Conservation (phyloP, 306 rosid genomes). For the Vachellia pachyceras region DNA sequence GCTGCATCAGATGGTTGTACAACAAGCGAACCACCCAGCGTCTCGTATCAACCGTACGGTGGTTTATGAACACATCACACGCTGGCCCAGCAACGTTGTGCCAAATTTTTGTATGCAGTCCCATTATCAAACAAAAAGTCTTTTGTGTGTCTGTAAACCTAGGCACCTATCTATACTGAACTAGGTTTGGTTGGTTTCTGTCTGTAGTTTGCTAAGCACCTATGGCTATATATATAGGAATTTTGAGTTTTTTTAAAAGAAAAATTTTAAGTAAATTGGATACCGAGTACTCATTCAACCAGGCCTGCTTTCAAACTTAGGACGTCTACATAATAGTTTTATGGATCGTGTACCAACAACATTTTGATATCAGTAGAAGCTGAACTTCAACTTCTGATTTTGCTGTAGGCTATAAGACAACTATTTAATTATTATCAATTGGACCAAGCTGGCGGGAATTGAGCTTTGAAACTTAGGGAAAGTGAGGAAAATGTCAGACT, state of each 20-base stretch:
- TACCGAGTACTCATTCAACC: no score
- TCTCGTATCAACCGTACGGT: conserved; percentile 62
- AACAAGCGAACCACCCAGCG: conserved; percentile 55
- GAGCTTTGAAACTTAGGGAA: background rate
- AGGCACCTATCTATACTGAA: background rate
- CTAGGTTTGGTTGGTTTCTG: background rate
- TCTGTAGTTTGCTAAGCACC: background rate
- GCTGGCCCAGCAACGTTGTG: conserved; percentile 7
- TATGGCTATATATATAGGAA: background rate
- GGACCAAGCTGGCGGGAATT: no score
- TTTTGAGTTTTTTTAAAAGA: background rate
- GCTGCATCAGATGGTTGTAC: conserved; percentile 43
- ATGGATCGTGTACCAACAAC: no score
- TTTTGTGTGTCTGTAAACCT: background rate
- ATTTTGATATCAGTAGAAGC: no score
- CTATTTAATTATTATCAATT: no score
- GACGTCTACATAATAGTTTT: no score
- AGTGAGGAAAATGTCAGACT: background rate
- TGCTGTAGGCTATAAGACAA: no score
- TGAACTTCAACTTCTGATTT: no score
- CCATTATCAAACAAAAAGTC: background rate
- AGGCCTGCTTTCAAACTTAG: no score
- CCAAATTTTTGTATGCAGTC: background rate
- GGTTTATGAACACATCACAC: conserved; percentile 63
- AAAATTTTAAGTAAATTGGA: no score